A percentile compares a stretch with the other conserved stretches of the same genome.
Conservation (phyloP, 352 stramenopile genomes). For the Phytophthora megakarya region DNA sequence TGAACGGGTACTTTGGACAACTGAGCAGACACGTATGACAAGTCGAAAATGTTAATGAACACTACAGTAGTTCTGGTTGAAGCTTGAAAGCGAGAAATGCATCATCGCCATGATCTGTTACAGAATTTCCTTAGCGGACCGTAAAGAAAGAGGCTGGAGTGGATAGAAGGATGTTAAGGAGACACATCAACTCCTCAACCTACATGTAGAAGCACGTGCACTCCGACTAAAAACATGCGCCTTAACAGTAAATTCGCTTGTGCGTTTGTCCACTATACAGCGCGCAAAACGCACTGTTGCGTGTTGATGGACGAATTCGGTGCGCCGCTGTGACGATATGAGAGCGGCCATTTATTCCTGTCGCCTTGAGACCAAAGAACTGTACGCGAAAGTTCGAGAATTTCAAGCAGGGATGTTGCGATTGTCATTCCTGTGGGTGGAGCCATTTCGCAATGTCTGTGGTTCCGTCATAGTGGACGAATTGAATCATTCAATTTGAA, state of each 20-base stretch:
- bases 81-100: neutral
- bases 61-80: neutral
- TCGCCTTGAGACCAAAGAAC: neutral
- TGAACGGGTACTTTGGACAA: no score
- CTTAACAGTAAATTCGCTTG: no score
- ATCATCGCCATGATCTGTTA: neutral
- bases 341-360: conserved; percentile 1
- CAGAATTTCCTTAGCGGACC: neutral
- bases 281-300: neutral
- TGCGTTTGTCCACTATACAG: neutral
- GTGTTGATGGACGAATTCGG: neutral
- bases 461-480: neutral
- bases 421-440: conserved; percentile 37
- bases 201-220: no score
- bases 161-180: neutral
- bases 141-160: neutral
- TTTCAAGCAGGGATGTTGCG: conserved; percentile 23
- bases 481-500: no score
- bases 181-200: neutral
- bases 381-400: conserved; percentile 9
- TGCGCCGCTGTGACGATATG: conserved; percentile 1
- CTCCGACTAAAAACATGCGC: no score
- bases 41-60: no score
- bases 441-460: conserved; percentile 14
- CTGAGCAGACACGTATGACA: no score